These are phyloP conservation scores for Mrakia blollopis DNA, from an alignment of 768 basidiomycete genomes.

Conservation along the genomic window DNA sequence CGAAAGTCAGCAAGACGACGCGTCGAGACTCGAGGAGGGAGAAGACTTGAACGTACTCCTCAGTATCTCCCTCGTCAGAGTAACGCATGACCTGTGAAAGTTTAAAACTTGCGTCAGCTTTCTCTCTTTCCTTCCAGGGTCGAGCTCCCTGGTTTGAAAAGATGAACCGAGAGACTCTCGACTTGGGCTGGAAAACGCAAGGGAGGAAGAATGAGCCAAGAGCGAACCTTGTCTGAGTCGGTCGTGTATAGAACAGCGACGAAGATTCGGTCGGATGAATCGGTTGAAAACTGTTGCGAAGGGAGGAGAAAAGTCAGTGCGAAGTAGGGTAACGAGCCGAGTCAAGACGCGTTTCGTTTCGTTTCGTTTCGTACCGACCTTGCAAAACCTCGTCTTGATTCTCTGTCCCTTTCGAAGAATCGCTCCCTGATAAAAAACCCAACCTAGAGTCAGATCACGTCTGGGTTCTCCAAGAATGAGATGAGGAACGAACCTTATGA, in stretches of 20 bases:
- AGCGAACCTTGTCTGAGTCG: conserved; percentile 63
- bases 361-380: too few species aligned
- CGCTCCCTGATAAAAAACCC: conserved; percentile 45
- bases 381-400: conserved; percentile 72
- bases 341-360: too few species aligned
- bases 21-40: too few species aligned
- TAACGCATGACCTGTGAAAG: conserved; percentile 80
- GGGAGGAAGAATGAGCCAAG: too few species aligned
- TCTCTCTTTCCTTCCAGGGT: too few species aligned
- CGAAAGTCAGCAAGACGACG: too few species aligned
- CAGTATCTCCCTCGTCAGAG: conserved; percentile 57
- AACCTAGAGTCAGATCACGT: conserved; percentile 13
- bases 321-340: conserved; percentile 24
- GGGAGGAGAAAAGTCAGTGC: conserved; percentile 26
- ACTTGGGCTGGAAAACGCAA: too few species aligned
- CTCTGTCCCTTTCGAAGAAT: conserved; percentile 84
- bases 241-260: conserved; percentile 77
- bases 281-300: conserved; percentile 3
- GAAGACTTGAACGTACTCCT: conserved; percentile 20
- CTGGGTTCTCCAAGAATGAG: neutral
- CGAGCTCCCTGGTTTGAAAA: too few species aligned
- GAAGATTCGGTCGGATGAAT: conserved; percentile 61
- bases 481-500: conserved; percentile 50
- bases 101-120: too few species aligned
- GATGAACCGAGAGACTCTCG: too few species aligned